Percentiles rank a stretch among this genome's conserved stretches.
These are phyloP conservation scores for Mycena kentingensis DNA, from an alignment of 768 basidiomycete species.

Conservation along the genomic window DNA sequence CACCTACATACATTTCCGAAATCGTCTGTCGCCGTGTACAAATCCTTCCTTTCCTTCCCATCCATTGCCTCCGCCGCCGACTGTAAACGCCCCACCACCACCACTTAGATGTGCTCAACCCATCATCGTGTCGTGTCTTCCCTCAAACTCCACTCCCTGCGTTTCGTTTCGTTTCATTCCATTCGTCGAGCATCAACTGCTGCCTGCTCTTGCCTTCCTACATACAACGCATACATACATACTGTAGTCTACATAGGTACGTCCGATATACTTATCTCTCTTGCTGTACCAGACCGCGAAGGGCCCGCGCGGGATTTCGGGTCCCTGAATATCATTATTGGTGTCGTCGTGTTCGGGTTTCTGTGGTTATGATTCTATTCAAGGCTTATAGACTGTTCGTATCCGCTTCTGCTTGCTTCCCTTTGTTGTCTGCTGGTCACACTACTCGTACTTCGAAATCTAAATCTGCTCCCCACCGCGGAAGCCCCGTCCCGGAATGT, in stretches of 20 bases:
- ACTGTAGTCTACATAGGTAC: conserved; percentile 10
- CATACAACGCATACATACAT: conserved; percentile 9
- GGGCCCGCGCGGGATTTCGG: conserved; percentile 24
- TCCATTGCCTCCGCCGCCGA: not conserved
- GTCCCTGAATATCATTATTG: conserved; percentile 14
- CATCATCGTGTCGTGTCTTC: conserved; percentile 2
- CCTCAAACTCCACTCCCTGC: not conserved
- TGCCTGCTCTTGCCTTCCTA: not conserved
- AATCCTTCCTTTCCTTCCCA: too few species aligned
- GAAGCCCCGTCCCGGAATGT: too few species aligned
- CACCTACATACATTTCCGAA: too few species aligned
- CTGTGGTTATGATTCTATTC: not conserved
- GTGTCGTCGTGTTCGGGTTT: not conserved
- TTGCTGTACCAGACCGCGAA: conserved; percentile 22
- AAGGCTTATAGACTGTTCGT: too few species aligned
- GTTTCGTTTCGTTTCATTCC: not conserved
- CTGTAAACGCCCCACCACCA: not conserved
- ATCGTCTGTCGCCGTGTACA: too few species aligned
- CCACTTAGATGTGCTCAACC: conserved; percentile 22
- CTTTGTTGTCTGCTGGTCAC: too few species aligned
- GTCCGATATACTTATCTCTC: conserved; percentile 4
- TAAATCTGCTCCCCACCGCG: too few species aligned
- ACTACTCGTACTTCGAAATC: too few species aligned
- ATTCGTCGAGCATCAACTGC: not conserved
- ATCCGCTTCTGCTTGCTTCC: too few species aligned